phyloP scores from a whole-genome alignment of 164 flowering plant genomes.

The Nymphaea colorata region DNA sequence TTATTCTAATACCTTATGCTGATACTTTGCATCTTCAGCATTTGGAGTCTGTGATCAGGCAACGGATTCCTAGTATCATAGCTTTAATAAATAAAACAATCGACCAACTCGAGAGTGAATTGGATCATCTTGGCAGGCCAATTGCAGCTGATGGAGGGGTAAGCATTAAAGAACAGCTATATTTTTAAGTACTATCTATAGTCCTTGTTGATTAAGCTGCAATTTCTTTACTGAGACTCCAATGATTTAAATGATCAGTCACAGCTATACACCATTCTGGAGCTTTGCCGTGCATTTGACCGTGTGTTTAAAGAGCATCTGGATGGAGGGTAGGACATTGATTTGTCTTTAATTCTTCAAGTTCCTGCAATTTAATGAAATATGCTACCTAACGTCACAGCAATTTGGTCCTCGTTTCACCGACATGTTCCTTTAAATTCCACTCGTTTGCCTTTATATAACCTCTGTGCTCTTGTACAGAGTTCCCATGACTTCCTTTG shows the following conservation, averaged over 20 bases:
- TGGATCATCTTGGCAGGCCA: conserved; percentile 93
- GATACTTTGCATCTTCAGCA: conserved; percentile 37
- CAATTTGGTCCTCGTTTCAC: too few species aligned
- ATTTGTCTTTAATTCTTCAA: not conserved
- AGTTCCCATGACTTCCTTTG: not conserved
- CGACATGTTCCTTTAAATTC: too few species aligned
- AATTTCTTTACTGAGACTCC: not conserved
- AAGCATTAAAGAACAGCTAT: conserved; percentile 5
- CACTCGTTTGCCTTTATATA: too few species aligned
- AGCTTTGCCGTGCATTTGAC: conserved; percentile 90
- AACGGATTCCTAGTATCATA: conserved; percentile 81
- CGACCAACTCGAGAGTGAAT: conserved; percentile 86
- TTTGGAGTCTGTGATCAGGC: conserved; percentile 78
- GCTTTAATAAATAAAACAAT: conserved; percentile 83
- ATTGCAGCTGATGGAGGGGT: conserved; percentile 91
- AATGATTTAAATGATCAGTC: conserved; percentile 33
- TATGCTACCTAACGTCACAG: too few species aligned
- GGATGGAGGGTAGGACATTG: conserved; percentile 70
- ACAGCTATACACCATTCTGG: conserved; percentile 72
- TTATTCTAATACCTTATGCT: not conserved
- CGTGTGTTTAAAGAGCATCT: conserved; percentile 78
- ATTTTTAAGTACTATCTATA: not conserved
- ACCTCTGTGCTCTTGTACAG: too few species aligned
- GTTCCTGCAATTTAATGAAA: too few species aligned
- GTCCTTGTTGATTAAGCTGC: not conserved